Percentiles rank a stretch among this genome's conserved stretches.
These are phyloP conservation scores for Cryptococcus wingfieldii DNA, from an alignment of 1,284 basidiomycete species.

Conservation along the genomic window DNA sequence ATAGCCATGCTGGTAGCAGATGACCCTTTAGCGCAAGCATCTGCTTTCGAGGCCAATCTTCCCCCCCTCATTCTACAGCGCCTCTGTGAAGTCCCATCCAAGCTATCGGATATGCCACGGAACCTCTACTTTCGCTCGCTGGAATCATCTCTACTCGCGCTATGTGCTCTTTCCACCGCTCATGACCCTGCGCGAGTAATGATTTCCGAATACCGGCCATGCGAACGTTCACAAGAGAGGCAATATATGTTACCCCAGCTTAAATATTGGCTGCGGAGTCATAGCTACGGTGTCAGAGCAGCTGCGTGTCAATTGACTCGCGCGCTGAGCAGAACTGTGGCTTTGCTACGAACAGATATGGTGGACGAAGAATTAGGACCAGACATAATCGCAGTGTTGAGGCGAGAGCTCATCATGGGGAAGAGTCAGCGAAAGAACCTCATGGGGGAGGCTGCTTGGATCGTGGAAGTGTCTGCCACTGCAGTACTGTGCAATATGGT, in stretches of 20 bases:
- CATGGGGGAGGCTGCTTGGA: constrained; percentile 57
- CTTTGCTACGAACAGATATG: constrained; percentile 72
- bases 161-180: constrained; percentile 66
- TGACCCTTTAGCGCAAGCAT: constrained; percentile 59
- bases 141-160: constrained; percentile 56
- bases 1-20: constrained; percentile 68
- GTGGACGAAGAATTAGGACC: constrained; percentile 74
- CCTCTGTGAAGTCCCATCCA: background rate
- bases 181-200: constrained; percentile 62
- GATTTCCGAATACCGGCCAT: constrained; percentile 4
- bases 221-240: background rate
- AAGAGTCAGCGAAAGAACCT: constrained; percentile 31
- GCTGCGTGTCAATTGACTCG: constrained; percentile 79
- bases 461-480: constrained; percentile 68
- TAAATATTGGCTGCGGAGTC: constrained; percentile 57
- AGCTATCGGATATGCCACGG: background rate
- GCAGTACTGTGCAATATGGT: constrained; percentile 78
- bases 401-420: constrained; percentile 27
- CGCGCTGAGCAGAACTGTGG: constrained; percentile 70
- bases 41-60: constrained; percentile 22
- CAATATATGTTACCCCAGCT: constrained; percentile 49
- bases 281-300: constrained; percentile 69
- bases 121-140: background rate
- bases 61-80: background rate
- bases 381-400: constrained; percentile 61